Evolutionary conservation across 441 rosid genomes (phyloP).

Genomic region (Erodium moschatum): DNA sequence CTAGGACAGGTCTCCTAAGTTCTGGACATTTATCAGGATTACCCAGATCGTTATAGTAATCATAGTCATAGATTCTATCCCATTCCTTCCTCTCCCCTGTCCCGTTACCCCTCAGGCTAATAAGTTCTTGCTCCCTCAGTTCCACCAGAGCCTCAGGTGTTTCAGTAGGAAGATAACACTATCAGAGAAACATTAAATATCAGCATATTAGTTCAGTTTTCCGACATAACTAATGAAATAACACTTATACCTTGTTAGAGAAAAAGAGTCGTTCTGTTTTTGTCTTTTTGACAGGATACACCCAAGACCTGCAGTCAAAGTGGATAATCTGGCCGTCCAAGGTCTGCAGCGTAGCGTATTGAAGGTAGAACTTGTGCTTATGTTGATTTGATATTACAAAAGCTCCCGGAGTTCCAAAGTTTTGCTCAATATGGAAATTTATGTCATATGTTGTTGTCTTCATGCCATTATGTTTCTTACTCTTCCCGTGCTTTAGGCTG

Average conservation of each 20-base stretch:
- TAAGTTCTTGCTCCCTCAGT: constrained; percentile 45
- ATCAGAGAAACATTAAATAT: constrained; percentile 3
- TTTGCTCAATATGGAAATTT: constrained; percentile 31
- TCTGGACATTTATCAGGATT: constrained; percentile 34
- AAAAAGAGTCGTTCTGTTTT: constrained; percentile 43
- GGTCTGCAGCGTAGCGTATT: constrained; percentile 32
- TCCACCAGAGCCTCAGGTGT: constrained; percentile 41
- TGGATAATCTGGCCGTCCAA: constrained; percentile 27
- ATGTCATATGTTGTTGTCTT: constrained; percentile 32
- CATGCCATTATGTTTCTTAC: constrained; percentile 28
- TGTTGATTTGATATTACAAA: constrained; percentile 36
- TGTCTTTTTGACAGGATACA: constrained; percentile 42
- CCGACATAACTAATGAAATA: neutral
- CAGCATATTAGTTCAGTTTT: neutral
- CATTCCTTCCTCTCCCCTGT: constrained; percentile 47
- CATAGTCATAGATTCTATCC: constrained; percentile 57
- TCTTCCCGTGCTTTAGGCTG: constrained; percentile 35
- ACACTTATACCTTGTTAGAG: constrained; percentile 33
- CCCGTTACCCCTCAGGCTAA: constrained; percentile 45
- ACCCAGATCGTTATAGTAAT: constrained; percentile 48
- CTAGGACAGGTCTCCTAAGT: constrained; percentile 39
- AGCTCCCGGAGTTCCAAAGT: constrained; percentile 56
- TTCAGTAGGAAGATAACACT: constrained; percentile 50
- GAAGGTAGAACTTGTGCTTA: constrained; percentile 47
- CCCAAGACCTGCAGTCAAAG: constrained; percentile 63